phyloP scores from a whole-genome alignment of 2,329 filamentous ascomycete genomes.

The Xylariomycetidae sp. region DNA sequence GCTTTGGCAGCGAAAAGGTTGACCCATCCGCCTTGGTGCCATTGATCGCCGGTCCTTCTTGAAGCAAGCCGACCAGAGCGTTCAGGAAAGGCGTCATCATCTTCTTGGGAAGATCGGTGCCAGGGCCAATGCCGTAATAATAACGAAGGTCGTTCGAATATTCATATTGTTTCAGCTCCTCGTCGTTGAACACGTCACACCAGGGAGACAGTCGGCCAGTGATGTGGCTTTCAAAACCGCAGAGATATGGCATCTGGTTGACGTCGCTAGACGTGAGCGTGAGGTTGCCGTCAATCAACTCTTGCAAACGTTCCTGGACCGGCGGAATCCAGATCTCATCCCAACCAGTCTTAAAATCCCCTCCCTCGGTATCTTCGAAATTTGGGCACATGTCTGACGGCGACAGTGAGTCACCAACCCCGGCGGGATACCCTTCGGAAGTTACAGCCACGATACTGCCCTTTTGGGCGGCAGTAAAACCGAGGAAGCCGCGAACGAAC shows the following conservation, averaged over 20 bases:
- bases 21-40: conserved; percentile 43
- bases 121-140: conserved; percentile 60
- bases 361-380: conserved; percentile 50
- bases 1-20: conserved; percentile 46
- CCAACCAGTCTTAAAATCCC: conserved; percentile 42
- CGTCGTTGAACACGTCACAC: conserved; percentile 57
- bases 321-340: conserved; percentile 47
- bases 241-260: conserved; percentile 61
- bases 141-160: conserved; percentile 66
- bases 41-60: conserved; percentile 43
- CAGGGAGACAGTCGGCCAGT: conserved; percentile 56
- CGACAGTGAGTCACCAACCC: conserved; percentile 58
- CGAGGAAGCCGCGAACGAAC: conserved; percentile 59
- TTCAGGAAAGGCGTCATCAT: conserved; percentile 60
- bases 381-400: conserved; percentile 60
- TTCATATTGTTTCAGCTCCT: conserved; percentile 60
- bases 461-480: conserved; percentile 46
- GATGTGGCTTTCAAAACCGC: conserved; percentile 67
- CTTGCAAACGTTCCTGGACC: conserved; percentile 49
- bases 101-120: conserved; percentile 46
- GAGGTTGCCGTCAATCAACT: conserved; percentile 48
- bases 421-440: conserved; percentile 42
- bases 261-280: conserved; percentile 50
- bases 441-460: conserved; percentile 57
- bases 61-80: conserved; percentile 47